Conservation (phyloP, 1,284 basidiomycete genomes). For the Acaromyces ingoldii region DNA sequence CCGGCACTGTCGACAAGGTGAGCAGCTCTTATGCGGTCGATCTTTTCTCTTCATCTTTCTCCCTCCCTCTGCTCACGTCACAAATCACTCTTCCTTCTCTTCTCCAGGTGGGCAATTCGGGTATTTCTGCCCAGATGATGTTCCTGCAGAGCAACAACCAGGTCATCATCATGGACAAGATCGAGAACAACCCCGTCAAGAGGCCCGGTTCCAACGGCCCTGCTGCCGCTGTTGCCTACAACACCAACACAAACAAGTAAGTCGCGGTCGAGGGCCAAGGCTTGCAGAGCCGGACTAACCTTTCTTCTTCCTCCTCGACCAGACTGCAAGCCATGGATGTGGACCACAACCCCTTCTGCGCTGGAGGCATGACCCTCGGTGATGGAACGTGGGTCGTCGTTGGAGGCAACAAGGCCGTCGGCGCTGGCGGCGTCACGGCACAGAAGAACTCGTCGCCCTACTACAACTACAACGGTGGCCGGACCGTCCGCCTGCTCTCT, state of each 20-base stretch:
- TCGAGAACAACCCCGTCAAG: conserved; percentile 32
- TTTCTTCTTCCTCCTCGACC: no score
- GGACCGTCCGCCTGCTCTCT: conserved; percentile 27
- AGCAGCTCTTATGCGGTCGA: no score
- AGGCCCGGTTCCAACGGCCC: conserved; percentile 25
- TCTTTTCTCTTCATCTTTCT: no score
- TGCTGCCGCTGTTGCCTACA: conserved; percentile 38
- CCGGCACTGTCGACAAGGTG: no score
- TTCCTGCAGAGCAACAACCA: conserved; percentile 34
- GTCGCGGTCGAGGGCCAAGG: no score
- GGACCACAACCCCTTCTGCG: conserved; percentile 43
- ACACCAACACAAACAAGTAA: conserved; percentile 28
- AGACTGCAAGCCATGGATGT: conserved; percentile 27
- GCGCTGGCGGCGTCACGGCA: conserved; percentile 25
- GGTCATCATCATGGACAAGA: conserved; percentile 45
- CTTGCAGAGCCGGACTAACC: no score
- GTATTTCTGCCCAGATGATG: conserved; percentile 44
- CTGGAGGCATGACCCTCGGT: conserved; percentile 34
- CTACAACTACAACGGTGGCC: conserved; percentile 32
- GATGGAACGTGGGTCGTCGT: conserved; percentile 36
- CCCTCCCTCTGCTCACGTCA: no score
- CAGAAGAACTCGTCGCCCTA: conserved; percentile 22
- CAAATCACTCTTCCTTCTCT: no score
- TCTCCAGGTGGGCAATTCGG: conserved; percentile 43
- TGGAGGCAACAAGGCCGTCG: conserved; percentile 40